A percentile compares a stretch with the other conserved stretches of the same genome.
Evolutionary conservation across 805 yeast species (phyloP).

Genomic region (Metschnikowia noctiluminum): DNA sequence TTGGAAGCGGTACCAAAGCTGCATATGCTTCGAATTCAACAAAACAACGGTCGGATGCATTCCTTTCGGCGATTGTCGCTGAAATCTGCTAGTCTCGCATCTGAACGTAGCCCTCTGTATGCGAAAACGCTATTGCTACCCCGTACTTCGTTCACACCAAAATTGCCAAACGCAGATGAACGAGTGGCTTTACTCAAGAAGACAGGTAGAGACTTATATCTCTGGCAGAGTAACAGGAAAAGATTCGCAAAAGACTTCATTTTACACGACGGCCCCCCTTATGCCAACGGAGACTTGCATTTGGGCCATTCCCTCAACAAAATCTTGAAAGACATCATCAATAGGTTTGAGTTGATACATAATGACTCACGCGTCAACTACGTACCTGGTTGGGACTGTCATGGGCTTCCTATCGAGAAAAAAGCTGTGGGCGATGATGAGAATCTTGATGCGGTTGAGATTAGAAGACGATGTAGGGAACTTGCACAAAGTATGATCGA

Average conservation of each 20-base stretch:
- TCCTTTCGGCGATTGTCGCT: conserved; percentile 7
- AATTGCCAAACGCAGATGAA: conserved; percentile 49
- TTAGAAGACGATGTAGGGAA: conserved; percentile 60
- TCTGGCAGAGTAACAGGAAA: conserved; percentile 45
- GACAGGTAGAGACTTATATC: conserved; percentile 59
- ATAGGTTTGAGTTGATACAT: conserved; percentile 59
- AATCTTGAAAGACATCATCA: conserved; percentile 79
- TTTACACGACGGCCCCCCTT: conserved; percentile 97
- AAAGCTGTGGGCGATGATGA: conserved; percentile 56
- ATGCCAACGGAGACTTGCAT: conserved; percentile 93
- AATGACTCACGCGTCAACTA: conserved; percentile 64
- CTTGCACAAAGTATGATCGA: conserved; percentile 70
- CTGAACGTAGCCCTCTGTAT: conserved; percentile 23
- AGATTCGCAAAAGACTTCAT: conserved; percentile 44
- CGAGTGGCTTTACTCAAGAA: conserved; percentile 42
- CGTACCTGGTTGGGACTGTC: conserved; percentile 98
- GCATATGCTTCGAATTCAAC: neutral
- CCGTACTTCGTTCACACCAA: conserved; percentile 50
- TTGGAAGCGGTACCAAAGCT: too few species aligned
- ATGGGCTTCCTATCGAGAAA: conserved; percentile 93
- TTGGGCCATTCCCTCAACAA: conserved; percentile 91
- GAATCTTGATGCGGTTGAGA: conserved; percentile 43
- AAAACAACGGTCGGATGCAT: neutral
- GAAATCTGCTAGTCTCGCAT: neutral
- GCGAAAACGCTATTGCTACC: conserved; percentile 64